Evolutionary conservation across 2,329 filamentous ascomycete genomes (phyloP), one percentile per base, ranked within the genome.

Genomic region (Alternaria ethzedia): DNA sequence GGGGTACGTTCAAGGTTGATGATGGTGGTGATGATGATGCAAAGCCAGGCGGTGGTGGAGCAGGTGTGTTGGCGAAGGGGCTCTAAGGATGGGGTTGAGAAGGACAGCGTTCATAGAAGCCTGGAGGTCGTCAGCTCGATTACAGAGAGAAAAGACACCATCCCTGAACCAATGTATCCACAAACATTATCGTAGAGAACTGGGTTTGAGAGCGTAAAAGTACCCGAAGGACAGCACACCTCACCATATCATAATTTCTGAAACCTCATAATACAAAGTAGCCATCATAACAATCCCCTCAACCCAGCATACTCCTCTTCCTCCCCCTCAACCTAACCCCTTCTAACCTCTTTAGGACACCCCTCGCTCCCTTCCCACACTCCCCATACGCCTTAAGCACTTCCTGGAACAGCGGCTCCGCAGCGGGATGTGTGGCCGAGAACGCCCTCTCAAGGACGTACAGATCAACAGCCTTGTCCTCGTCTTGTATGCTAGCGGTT

Each of bases 241-340:
- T 17, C 5, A 41, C 36, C 36, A 41, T 41, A 41, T 17, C 36
- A 41, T 6, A 17, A 11, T n/a, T 17, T 41, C 36, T 1, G 9
- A 41, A 41, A 5, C 36, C 36, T 41, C 36, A 41, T 41, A 11
- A 41, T 41, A 41, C 36, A 41, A 41, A 41, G 36, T 41, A 17
- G n/a, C 36, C n/a, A 41, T 41, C 0, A 17, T 17, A 41, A 41
- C 0, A 17, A 17, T 10, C 10, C 6, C 13, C 3, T 68, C 66
- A 98, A 26, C 96, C 96, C 70, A 99, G 79, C 96, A 99, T 99
- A 79, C 94, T 98, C 81, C 93, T 91, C 87, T 99, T 99, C 78
- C 96, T 86, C 4, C 96, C 96, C 79, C 96, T 89, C 90, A 97
- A 89, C 77, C 96, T 88, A 50, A 99, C 96, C 69, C 97, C 95